Base-by-base conservation (phyloP, 108 stramenopile species). In the Pseudonitzschia multistriata region DNA sequence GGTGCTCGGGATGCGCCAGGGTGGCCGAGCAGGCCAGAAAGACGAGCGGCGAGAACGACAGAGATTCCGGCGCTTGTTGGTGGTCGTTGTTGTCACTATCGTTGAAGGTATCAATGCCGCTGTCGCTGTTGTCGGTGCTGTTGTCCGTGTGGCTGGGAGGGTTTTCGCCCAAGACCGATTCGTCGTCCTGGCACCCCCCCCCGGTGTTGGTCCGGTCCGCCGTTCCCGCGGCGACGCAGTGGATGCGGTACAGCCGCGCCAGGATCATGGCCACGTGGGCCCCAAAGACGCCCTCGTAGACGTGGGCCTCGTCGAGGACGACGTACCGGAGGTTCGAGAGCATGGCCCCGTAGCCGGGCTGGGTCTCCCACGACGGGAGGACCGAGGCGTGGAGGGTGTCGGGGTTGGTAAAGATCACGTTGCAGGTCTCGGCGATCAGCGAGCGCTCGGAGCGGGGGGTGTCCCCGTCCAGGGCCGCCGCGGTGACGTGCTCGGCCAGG, bases 351-450 rank as follows among this genome's bases (percentile, higher is more conserved):
- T 92, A 83, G 52, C 79, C 75, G 1, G 63, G 49, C 28, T 88
- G 83, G 3, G 65, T 56, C 24, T 88, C 83, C 91, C 96, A 96
- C 15, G 84, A 68, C n/a, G 97, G 97, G 19, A 99, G 66, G 21
- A 99, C 81, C 8, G 96, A 80, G 14, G 91, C 90, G 76, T 99
- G 98, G 17, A 99, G 66, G 35, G 97, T 99, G 74, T 99, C 98
- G 2, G 98, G 98, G 76, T 99, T 99, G 13, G 96, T 97, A 49
- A 99, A 76, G 29, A 99, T 77, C 31, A 99, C 82, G 67, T 97
- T 87, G 29, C 85, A 83, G 24, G 74, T 42, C 34, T 81, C 72
- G 17, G 77, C 75, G 54, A 96, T 85, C 0, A 69, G 67, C 30
- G 72, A 76, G 19, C 98, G 86, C 54, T 91, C 79, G 25, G 76